Conservation (phyloP, 306 rosid species). For the Potentilla sterilis region DNA sequence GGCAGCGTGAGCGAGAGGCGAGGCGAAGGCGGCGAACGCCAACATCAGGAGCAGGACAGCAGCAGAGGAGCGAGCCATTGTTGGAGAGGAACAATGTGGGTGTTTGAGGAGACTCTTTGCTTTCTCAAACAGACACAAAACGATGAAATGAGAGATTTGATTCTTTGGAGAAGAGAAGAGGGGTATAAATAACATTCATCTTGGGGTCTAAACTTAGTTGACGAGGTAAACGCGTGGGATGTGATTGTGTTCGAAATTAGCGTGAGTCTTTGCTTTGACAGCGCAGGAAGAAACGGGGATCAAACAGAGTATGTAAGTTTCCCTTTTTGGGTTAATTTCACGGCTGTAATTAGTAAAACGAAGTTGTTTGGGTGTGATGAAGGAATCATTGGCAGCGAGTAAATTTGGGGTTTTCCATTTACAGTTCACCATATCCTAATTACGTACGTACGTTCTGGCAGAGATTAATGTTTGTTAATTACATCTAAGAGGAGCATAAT, state of each 20-base stretch:
- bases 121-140: not conserved
- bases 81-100: not conserved
- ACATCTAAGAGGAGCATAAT: not conserved
- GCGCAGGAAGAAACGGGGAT: no score
- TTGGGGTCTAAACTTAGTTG: not conserved
- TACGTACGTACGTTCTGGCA: no score
- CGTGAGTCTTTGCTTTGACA: not conserved
- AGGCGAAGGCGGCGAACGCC: slow-evolving; percentile 33
- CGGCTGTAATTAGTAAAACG: not conserved
- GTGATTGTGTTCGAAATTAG: not conserved
- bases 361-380: not conserved
- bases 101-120: slow-evolving; percentile 1
- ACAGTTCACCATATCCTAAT: no score
- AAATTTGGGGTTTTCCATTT: no score
- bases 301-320: not conserved
- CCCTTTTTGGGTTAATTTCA: not conserved
- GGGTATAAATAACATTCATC: not conserved
- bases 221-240: not conserved
- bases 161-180: not conserved
- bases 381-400: not conserved
- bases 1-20: slow-evolving; percentile 45
- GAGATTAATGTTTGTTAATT: not conserved
- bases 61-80: slow-evolving; percentile 52
- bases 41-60: slow-evolving; percentile 26
- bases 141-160: not conserved